These are phyloP conservation scores for Dendrothele bispora DNA, from an alignment of 768 basidiomycete species.

Conservation along the genomic window DNA sequence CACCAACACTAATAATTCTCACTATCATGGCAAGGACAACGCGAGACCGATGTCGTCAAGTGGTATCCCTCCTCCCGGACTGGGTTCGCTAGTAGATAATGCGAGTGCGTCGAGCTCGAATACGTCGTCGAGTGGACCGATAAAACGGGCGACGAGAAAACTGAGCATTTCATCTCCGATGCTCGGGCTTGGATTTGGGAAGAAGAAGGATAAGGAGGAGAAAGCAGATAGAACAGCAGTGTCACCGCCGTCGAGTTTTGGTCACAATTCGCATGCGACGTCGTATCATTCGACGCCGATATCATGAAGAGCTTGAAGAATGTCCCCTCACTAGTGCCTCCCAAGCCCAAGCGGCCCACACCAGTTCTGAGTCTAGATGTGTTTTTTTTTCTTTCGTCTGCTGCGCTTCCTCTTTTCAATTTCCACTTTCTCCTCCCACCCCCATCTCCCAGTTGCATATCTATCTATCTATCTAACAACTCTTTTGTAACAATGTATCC, in stretches of 20 bases:
- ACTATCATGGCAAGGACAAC: not conserved
- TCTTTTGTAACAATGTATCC: too few relatives aligned
- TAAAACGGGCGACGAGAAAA: slow-evolving; percentile 56
- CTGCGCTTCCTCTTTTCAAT: too few relatives aligned
- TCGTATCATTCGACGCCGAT: not conserved
- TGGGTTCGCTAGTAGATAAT: slow-evolving; percentile 1
- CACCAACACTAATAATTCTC: not conserved
- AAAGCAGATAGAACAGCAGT: slow-evolving; percentile 25
- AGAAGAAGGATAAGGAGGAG: slow-evolving; percentile 47
- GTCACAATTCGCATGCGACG: not conserved
- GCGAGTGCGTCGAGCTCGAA: slow-evolving; percentile 20
- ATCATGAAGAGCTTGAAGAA: not conserved
- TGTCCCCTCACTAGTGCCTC: not conserved
- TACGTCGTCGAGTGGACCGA: slow-evolving; percentile 19
- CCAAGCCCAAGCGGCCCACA: not conserved
- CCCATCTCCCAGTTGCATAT: too few relatives aligned
- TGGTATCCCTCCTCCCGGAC: not conserved
- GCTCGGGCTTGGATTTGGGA: slow-evolving; percentile 52
- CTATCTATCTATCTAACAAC: too few relatives aligned
- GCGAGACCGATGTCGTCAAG: not conserved
- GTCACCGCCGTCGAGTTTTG: slow-evolving; percentile 1
- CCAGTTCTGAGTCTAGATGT: not conserved
- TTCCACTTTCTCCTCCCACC: too few relatives aligned
- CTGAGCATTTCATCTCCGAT: slow-evolving; percentile 66
- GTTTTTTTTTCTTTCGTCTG: not conserved